Evolutionary conservation across 768 basidiomycete genomes (phyloP).

Genomic region (Dentipellis sp.): DNA sequence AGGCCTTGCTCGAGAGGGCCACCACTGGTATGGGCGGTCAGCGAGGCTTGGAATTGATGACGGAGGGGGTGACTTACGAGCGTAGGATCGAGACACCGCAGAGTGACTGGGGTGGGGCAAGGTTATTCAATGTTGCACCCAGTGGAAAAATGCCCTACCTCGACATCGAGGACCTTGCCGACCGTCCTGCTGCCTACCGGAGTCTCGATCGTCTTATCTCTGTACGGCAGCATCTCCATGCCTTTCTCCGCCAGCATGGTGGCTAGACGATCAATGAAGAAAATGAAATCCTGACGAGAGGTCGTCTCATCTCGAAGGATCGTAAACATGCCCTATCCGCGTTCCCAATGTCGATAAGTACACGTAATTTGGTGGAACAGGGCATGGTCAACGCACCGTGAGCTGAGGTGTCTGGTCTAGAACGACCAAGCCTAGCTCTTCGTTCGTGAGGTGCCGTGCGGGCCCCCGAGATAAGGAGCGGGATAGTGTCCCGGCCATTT

Average conservation of each 20-base stretch:
- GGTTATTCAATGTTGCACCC: too few relatives aligned
- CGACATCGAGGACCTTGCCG: conserved; percentile 56
- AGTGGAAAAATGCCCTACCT: conserved; percentile 29
- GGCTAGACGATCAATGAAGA: conserved; percentile 82
- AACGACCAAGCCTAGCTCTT: conserved; percentile 47
- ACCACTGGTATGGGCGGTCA: conserved; percentile 39
- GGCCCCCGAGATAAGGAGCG: conserved; percentile 15
- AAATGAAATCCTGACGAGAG: conserved; percentile 79
- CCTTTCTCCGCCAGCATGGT: conserved; percentile 82
- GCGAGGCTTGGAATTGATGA: conserved; percentile 3
- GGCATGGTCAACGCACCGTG: conserved; percentile 33
- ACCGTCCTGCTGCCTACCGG: conserved; percentile 46
- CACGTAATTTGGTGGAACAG: background rate
- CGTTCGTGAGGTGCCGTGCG: conserved; percentile 17
- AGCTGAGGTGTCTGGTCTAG: conserved; percentile 77
- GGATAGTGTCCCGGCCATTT: conserved; percentile 41
- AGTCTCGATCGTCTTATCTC: conserved; percentile 49
- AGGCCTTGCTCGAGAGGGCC: conserved; percentile 89
- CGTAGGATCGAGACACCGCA: conserved; percentile 88
- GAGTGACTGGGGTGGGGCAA: conserved; percentile 38
- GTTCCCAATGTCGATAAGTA: background rate
- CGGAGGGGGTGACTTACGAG: conserved; percentile 44
- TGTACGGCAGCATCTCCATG: conserved; percentile 72
- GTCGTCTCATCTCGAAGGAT: conserved; percentile 70
- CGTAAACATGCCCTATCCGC: conserved; percentile 76